These are phyloP conservation scores for Bathelium albidoporum DNA, from an alignment of 495 filamentous ascomycete species.

Conservation along the genomic window DNA sequence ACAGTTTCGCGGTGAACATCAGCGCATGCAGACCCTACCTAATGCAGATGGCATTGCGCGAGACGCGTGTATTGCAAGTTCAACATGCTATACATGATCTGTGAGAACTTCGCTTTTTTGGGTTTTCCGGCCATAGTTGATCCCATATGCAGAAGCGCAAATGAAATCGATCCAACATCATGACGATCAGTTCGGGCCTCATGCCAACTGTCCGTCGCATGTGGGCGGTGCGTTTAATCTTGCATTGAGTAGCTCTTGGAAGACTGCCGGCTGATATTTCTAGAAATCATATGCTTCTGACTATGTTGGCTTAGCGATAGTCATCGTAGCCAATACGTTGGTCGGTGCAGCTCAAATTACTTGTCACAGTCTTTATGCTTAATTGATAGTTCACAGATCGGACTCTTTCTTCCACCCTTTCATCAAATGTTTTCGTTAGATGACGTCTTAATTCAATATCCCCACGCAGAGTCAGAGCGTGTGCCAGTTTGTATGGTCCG, in stretches of 20 bases:
- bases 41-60: too few species aligned
- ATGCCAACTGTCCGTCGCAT: neutral
- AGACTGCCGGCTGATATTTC: neutral
- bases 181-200: neutral
- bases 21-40: too few species aligned
- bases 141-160: neutral
- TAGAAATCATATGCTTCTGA: conserved; percentile 78
- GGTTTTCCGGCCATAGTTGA: too few species aligned
- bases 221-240: neutral
- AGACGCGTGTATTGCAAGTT: too few species aligned
- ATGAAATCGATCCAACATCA: neutral
- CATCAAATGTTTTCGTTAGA: conserved; percentile 78
- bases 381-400: conserved; percentile 39
- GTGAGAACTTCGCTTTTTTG: too few species aligned
- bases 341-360: conserved; percentile 34
- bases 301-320: conserved; percentile 64
- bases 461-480: conserved; percentile 73
- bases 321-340: conserved; percentile 56
- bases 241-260: neutral
- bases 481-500: conserved; percentile 60
- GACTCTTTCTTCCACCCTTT: conserved; percentile 70
- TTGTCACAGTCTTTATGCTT: neutral
- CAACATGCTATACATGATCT: too few species aligned
- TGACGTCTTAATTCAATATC: conserved; percentile 74
- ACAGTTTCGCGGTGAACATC: too few species aligned